phyloP scores from a whole-genome alignment of 768 basidiomycete genomes.

The Sarcodon sp. region DNA sequence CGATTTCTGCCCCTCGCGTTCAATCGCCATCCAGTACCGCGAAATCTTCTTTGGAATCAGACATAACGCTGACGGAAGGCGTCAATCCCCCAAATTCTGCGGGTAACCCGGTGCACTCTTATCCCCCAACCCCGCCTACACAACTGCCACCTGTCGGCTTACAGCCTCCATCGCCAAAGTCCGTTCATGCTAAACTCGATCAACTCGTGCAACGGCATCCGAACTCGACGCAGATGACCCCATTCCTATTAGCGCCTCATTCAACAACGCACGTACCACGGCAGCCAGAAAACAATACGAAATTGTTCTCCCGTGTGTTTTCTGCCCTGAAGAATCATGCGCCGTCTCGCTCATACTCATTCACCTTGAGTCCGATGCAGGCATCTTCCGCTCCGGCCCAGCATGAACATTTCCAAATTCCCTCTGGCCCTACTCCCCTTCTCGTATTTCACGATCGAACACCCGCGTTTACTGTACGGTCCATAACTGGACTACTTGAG shows the following conservation, averaged over 20 bases:
- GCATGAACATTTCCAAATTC: slow-evolving; percentile 6
- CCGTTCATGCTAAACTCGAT: slow-evolving; percentile 10
- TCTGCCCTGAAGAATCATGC: slow-evolving; percentile 15
- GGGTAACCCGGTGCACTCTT: slow-evolving; percentile 15
- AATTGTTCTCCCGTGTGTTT: slow-evolving; percentile 16
- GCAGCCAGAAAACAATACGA: slow-evolving; percentile 4
- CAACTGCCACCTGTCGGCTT: slow-evolving; percentile 13
- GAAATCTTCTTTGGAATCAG: slow-evolving; percentile 15
- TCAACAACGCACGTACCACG: slow-evolving; percentile 10
- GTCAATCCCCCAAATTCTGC: slow-evolving; percentile 2
- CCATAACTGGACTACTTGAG: slow-evolving; percentile 50
- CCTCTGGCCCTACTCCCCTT: slow-evolving; percentile 28
- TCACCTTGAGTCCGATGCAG: slow-evolving; percentile 32
- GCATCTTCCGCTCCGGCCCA: slow-evolving; percentile 11
- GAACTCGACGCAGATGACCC: slow-evolving; percentile 6
- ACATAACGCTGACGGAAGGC: slow-evolving; percentile 14
- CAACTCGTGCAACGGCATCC: neutral
- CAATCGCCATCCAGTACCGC: slow-evolving; percentile 3
- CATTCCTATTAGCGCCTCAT: slow-evolving; percentile 21
- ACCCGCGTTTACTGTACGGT: slow-evolving; percentile 44
- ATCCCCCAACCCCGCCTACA: slow-evolving; percentile 20
- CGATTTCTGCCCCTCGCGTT: slow-evolving; percentile 1
- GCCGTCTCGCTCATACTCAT: slow-evolving; percentile 50
- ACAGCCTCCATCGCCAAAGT: slow-evolving; percentile 15
- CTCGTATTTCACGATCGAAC: slow-evolving; percentile 65